Base-by-base conservation (phyloP, 495 filamentous ascomycete species). In the Barbatosphaeria neglecta region DNA sequence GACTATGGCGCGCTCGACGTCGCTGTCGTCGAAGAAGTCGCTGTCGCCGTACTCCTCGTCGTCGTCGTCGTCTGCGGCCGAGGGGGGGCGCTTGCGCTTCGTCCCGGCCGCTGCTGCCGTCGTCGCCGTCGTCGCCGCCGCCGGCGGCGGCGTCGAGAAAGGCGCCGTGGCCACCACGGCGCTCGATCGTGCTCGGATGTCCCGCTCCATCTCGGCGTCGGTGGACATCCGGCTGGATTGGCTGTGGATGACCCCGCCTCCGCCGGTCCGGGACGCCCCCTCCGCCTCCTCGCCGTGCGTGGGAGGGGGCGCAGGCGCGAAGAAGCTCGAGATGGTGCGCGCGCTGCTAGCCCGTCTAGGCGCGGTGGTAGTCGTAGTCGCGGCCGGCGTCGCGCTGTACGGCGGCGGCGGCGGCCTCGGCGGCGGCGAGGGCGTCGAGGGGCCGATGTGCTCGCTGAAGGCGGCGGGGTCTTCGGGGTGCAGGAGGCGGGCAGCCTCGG, bases 401-500 rank as follows among this genome's bases (percentile, higher is more conserved):
- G 9, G 9, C 27, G 27, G 9, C 69, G 24, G 70, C 73, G 41
- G 70, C 59, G 10, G 27, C 1, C 15, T 8, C 15, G 8, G 9
- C 27, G 9, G 9, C 15, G 2, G 15, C 3, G 27, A 13, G 9
- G 15, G 9, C 15, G 9, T 13, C 27, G 8, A 31, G 15, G 27
- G 27, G 15, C 3, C 9, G 22, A 58, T 60, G 44, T 44, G 51
- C 39, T 58, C 52, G 18, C 44, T 45, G 7, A 59, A n/a, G n/a
- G 40, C 49, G 64, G 15, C 68, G 71, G 54, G 38, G 50, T 4
- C 4, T 4, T 25, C 49, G 31, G 52, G 39, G 53, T 81, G 82
- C 45, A 65, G 70, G 19, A 74, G 51, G 3, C 80, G 55, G 7
- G 66, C 63, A 11, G 56, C 53, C 51, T 70, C 67, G 54, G 85